phyloP scores from a whole-genome alignment of 2,329 filamentous ascomycete genomes.

The Pseudogymnoascus sp. region DNA sequence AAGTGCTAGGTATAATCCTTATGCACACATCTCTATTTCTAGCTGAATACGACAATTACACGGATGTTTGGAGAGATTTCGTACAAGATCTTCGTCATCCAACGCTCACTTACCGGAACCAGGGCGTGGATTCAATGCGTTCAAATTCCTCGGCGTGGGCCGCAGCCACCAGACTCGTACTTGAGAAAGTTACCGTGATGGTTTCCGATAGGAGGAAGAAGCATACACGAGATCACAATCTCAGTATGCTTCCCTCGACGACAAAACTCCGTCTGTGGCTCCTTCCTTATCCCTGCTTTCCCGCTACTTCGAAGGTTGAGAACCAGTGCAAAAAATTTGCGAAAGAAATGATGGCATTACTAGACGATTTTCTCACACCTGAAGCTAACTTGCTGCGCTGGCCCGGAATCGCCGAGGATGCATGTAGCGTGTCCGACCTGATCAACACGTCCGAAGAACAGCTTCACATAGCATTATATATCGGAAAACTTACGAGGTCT shows the following conservation, averaged over 20 bases:
- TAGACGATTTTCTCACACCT: constrained; percentile 4
- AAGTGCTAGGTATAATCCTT: constrained; percentile 9
- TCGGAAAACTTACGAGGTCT: constrained; percentile 5
- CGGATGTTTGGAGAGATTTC: constrained; percentile 11
- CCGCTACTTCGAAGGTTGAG: background rate
- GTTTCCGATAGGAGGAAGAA: constrained; percentile 2
- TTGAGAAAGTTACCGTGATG: constrained; percentile 9
- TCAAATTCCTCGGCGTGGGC: constrained; percentile 1
- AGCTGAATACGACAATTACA: constrained; percentile 10
- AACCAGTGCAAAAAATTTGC: constrained; percentile 10
- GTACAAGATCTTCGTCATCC: constrained; percentile 10
- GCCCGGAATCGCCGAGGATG: constrained; percentile 9
- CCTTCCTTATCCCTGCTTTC: constrained; percentile 12
- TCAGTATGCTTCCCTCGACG: constrained; percentile 6
- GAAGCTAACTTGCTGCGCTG: constrained; percentile 11
- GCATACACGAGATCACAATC: constrained; percentile 1
- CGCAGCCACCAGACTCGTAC: constrained; percentile 5
- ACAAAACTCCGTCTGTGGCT: constrained; percentile 10
- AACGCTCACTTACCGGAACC: background rate
- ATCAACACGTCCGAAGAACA: constrained; percentile 11
- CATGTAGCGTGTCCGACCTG: background rate
- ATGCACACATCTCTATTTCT: constrained; percentile 12
- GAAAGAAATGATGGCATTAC: background rate
- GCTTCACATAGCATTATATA: constrained; percentile 10
- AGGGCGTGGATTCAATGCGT: background rate